Evolutionary conservation across 805 yeast genomes (phyloP).

Genomic region (Teunomyces gatunensis): DNA sequence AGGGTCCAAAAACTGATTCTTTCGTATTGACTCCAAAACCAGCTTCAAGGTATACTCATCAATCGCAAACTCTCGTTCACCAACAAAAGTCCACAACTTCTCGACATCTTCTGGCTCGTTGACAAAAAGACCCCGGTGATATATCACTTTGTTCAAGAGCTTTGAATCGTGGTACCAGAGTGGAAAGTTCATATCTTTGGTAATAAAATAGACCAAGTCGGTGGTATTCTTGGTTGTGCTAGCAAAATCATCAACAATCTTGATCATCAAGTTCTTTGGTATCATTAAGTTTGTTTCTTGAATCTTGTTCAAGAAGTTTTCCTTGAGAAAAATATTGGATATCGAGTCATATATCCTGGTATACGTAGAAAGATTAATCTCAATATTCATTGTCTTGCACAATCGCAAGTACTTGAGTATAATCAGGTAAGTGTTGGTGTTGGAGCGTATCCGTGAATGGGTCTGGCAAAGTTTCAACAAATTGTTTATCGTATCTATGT

Average conservation of each 20-base stretch:
- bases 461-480: conserved; percentile 29
- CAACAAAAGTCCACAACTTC: conserved; percentile 6
- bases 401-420: conserved; percentile 30
- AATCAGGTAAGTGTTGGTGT: conserved; percentile 30
- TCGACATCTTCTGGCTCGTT: conserved; percentile 4
- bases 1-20: conserved; percentile 2
- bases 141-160: conserved; percentile 27
- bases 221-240: conserved; percentile 22
- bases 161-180: conserved; percentile 30
- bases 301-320: conserved; percentile 31
- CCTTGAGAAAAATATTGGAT: conserved; percentile 37
- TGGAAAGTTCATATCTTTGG: conserved; percentile 26
- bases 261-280: conserved; percentile 25
- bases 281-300: conserved; percentile 32
- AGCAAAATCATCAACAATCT: conserved; percentile 35
- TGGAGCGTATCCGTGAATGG: conserved; percentile 32
- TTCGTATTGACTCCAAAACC: conserved; percentile 5
- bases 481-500: conserved; percentile 39
- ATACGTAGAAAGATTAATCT: conserved; percentile 34
- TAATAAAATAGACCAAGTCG: conserved; percentile 33
- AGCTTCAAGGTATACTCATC: conserved; percentile 8
- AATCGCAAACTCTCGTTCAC: not conserved
- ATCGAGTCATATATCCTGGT: conserved; percentile 37
- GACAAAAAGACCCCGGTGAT: conserved; percentile 6
- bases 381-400: conserved; percentile 21